Conservation (phyloP, 768 basidiomycete genomes). For the Boletus edulis region DNA sequence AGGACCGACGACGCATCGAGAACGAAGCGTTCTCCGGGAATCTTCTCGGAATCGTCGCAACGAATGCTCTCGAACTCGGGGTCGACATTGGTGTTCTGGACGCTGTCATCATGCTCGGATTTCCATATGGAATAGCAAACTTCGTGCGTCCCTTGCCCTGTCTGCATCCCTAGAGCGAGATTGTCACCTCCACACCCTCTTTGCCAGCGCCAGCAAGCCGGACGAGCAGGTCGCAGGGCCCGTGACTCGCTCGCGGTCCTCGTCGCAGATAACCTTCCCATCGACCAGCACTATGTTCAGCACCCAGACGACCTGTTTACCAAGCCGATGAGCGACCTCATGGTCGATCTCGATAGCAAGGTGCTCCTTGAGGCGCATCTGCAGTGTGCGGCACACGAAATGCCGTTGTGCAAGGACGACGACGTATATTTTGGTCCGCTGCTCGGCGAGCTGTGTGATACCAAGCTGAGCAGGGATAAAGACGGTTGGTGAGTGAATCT, state of each 20-base stretch:
- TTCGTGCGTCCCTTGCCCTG: slow-evolving; percentile 50
- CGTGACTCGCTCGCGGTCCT: slow-evolving; percentile 77
- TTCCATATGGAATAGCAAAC: slow-evolving; percentile 76
- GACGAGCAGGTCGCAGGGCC: slow-evolving; percentile 79
- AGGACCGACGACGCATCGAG: slow-evolving; percentile 85
- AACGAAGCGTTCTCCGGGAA: slow-evolving; percentile 82
- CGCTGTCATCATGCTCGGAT: slow-evolving; percentile 86
- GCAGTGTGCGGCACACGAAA: slow-evolving; percentile 85
- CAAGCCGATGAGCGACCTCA: slow-evolving; percentile 55
- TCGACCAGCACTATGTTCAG: slow-evolving; percentile 72
- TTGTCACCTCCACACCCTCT: neutral
- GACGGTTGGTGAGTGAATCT: slow-evolving; percentile 68
- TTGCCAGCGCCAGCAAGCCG: slow-evolving; percentile 79
- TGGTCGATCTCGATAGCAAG: slow-evolving; percentile 71
- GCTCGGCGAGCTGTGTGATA: slow-evolving; percentile 57
- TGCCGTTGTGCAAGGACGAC: slow-evolving; percentile 72
- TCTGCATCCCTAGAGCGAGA: neutral
- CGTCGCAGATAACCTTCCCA: slow-evolving; percentile 63
- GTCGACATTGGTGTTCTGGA: slow-evolving; percentile 91
- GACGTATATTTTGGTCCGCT: slow-evolving; percentile 67
- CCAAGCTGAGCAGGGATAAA: slow-evolving; percentile 59
- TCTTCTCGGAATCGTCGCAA: slow-evolving; percentile 83
- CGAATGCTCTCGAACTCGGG: slow-evolving; percentile 87
- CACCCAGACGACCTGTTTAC: slow-evolving; percentile 72
- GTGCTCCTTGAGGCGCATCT: slow-evolving; percentile 80